These are phyloP conservation scores for Vigna angularis DNA, from an alignment of 306 rosid species.

Conservation along the genomic window DNA sequence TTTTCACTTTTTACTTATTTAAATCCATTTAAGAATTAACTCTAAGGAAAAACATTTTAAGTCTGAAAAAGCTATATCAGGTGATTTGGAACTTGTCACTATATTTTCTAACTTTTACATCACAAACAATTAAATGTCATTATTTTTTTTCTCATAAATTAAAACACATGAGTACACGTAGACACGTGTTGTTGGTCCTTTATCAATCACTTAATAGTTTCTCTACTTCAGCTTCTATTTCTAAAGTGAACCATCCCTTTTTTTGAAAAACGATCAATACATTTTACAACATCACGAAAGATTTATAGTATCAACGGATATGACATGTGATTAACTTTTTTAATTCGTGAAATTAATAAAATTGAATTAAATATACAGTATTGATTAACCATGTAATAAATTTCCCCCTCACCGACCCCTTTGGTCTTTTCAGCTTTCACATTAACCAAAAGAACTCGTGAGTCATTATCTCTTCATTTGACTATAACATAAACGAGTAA, in stretches of 20 bases:
- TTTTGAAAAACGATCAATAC: neutral
- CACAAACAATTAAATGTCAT: too few species aligned
- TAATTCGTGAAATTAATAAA: too few species aligned
- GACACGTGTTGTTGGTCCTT: too few species aligned
- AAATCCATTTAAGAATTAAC: neutral
- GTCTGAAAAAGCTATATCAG: too few species aligned
- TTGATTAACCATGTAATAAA: neutral
- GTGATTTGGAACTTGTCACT: too few species aligned
- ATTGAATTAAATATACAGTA: neutral
- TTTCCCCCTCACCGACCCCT: neutral
- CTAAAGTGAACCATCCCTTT: neutral
- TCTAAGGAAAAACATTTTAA: too few species aligned
- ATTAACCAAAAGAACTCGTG: neutral
- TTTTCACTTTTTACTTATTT: neutral
- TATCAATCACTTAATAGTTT: neutral
- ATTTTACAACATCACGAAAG: neutral
- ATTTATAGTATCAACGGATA: neutral
- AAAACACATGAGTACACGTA: too few species aligned
- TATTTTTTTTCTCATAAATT: too few species aligned
- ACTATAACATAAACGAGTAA: neutral
- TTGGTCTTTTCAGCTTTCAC: neutral
- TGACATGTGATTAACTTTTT: neutral
- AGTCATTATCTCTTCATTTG: neutral
- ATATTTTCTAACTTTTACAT: too few species aligned
- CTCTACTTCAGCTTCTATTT: neutral